Conservation (phyloP, 1,284 basidiomycete genomes). For the Vanrija pseudolonga region DNA sequence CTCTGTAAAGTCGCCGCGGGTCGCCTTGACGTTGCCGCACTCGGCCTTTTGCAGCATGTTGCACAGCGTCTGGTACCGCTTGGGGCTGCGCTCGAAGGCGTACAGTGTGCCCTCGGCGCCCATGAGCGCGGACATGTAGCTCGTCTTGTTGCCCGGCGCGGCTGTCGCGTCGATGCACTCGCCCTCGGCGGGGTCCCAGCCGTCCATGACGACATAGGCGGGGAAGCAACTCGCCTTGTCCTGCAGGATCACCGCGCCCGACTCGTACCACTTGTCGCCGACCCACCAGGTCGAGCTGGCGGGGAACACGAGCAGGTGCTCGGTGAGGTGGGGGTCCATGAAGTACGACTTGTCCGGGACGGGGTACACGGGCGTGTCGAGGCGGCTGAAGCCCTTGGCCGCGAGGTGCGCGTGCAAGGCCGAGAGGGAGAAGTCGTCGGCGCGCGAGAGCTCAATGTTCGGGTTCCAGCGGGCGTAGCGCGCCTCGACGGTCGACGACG, state of each 20-base stretch:
- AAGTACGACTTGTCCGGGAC: constrained; percentile 54
- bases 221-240: constrained; percentile 98
- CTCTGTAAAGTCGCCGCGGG: constrained; percentile 73
- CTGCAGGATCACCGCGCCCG: constrained; percentile 71
- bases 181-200: constrained; percentile 26
- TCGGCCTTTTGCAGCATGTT: constrained; percentile 75
- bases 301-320: constrained; percentile 70
- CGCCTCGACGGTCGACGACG: constrained; percentile 55
- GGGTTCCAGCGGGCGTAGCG: constrained; percentile 84
- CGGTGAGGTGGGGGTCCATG: constrained; percentile 71
- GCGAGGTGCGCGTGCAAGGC: constrained; percentile 30
- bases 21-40: constrained; percentile 70
- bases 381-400: constrained; percentile 22
- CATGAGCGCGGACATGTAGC: constrained; percentile 86
- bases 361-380: constrained; percentile 33
- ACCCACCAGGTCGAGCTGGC: constrained; percentile 54
- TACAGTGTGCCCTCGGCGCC: constrained; percentile 72
- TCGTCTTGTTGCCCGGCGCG: constrained; percentile 97
- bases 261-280: constrained; percentile 42
- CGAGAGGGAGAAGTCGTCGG: constrained; percentile 24
- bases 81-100: constrained; percentile 79
- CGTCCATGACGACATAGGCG: constrained; percentile 64
- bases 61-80: constrained; percentile 72
- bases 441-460: constrained; percentile 47
- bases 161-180: constrained; percentile 92